Base-by-base conservation (phyloP, 2,329 filamentous ascomycete genomes). In the Lachnellula arida region DNA sequence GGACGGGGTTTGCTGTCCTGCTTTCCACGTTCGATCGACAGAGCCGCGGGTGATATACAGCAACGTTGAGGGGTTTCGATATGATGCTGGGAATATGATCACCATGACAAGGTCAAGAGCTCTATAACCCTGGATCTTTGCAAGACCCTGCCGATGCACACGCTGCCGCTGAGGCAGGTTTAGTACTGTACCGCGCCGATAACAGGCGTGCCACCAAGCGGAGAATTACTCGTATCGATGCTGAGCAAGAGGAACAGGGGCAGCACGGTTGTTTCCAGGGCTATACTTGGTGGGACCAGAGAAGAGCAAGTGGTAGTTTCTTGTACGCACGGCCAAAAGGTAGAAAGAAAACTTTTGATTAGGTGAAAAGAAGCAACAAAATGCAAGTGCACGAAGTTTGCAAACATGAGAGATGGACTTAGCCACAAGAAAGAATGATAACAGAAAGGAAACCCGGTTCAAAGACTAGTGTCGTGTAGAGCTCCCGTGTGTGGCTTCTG, bases 1-100 rank as follows among this genome's bases (percentile, higher is more conserved):
- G 59, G 56, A 65, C 51, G 57, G 60, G 59, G 58, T 58, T 55
- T 50, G 58, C 53, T 60, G 60, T 63, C 60, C 59, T 65, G 64
- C 61, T 65, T 64, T 60, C 61, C 60, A 65, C 59, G 62, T 66
- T 67, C 62, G 63, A 65, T 67, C 64, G 65, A 64, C 63, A 47
- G 62, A 61, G 54, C 58, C 59, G 60, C 65, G 65, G 66, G 54
- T 65, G 64, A 67, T 68, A 62, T 64, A 62, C 53, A 56, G 53
- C 59, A 69, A 68, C 62, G 65, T 65, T 65, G 59, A 61, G 63
- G 60, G 64, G 57, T 54, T 48, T 62, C 57, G 59, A 62, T 58
- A 59, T 62, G 61, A 64, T 63, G 63, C 61, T 59, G 55, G 63
- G 53, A 55, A 58, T 65, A 64, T 63, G 63, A 66, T 66, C 63